These are phyloP conservation scores for Chaetomium strumarium DNA, from an alignment of 2,329 filamentous ascomycete genomes.

Conservation along the genomic window DNA sequence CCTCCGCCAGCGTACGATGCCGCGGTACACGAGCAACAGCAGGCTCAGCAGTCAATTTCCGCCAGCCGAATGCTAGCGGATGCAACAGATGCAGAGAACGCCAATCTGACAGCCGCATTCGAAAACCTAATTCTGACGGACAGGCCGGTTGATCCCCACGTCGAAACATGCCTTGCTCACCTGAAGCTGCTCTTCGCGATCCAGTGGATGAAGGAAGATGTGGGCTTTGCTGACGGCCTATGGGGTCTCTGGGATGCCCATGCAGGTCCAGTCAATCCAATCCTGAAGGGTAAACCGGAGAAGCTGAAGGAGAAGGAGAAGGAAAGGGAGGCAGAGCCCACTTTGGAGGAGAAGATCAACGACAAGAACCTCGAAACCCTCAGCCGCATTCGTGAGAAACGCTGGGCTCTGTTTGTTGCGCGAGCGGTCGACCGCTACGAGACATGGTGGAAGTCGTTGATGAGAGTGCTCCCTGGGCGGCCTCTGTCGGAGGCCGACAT, in stretches of 20 bases:
- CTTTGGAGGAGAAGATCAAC: constrained; percentile 23
- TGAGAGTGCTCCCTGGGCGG: constrained; percentile 21
- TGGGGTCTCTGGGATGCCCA: constrained; percentile 55
- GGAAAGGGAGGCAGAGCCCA: neutral
- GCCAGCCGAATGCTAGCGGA: neutral
- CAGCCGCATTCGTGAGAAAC: constrained; percentile 59
- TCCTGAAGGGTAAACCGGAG: constrained; percentile 1
- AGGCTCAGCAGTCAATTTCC: too few species aligned
- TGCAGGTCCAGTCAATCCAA: constrained; percentile 26
- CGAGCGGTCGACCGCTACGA: constrained; percentile 64
- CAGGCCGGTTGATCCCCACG: constrained; percentile 32
- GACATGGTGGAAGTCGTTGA: constrained; percentile 51
- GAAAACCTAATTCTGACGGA: constrained; percentile 17
- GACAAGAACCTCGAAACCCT: constrained; percentile 38
- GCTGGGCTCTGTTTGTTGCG: constrained; percentile 65
- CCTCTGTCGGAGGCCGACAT: constrained; percentile 35
- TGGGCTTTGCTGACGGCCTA: constrained; percentile 61
- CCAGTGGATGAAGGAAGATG: constrained; percentile 58
- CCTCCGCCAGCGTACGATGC: constrained; percentile 15
- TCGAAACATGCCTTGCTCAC: constrained; percentile 62
- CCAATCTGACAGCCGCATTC: constrained; percentile 22
- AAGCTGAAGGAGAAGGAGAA: neutral
- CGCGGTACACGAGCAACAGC: neutral
- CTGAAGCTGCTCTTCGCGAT: constrained; percentile 67
- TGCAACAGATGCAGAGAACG: neutral